Evolutionary conservation across 2,329 filamentous ascomycete genomes (phyloP).

Genomic region (Tolypocladium album): DNA sequence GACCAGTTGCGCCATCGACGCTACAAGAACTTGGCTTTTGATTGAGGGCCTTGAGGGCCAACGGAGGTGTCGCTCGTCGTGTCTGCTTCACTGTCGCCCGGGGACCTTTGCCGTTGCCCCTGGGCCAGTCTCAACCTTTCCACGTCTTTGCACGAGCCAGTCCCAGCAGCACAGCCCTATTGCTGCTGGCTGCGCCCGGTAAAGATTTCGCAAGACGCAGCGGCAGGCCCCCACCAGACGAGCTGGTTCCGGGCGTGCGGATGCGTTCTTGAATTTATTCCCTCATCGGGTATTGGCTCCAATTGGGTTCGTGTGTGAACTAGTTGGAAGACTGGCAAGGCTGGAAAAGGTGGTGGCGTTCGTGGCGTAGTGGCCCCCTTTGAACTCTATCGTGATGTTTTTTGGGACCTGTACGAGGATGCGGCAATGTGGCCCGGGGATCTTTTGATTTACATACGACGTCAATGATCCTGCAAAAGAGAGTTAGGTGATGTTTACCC

Average conservation of each 20-base stretch:
- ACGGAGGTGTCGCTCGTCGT: neutral
- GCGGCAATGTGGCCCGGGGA: neutral
- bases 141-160: neutral
- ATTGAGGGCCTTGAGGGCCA: neutral
- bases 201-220: neutral
- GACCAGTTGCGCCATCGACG: neutral
- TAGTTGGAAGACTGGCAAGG: neutral
- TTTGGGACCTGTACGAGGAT: neutral
- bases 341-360: neutral
- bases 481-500: neutral
- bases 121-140: neutral
- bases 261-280: neutral
- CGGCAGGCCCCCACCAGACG: neutral
- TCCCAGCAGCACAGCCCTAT: neutral
- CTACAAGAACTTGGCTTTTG: neutral
- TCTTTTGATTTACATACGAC: neutral
- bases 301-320: neutral
- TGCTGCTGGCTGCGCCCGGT: neutral
- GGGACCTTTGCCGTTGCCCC: neutral
- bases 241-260: neutral
- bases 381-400: neutral
- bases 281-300: neutral
- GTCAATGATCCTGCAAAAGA: neutral
- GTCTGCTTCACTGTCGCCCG: neutral
- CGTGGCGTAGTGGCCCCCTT: neutral